Evolutionary conservation across 2,329 filamentous ascomycete genomes (phyloP).

Genomic region (Neofusicoccum kwambonambiense): DNA sequence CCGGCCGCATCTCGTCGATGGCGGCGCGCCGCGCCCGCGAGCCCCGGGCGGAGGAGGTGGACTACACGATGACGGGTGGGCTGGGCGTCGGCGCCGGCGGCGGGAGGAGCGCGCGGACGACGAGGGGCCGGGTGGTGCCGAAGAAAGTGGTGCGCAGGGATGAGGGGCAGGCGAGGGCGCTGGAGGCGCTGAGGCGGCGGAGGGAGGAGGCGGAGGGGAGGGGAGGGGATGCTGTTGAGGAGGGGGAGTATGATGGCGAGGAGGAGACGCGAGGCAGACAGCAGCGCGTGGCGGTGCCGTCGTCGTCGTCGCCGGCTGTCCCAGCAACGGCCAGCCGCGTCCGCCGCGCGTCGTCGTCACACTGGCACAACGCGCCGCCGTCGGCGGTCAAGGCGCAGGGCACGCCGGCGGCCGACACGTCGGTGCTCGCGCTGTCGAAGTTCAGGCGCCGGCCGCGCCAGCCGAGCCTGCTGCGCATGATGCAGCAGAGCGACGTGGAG

Average conservation of each 20-base stretch:
- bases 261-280: background rate
- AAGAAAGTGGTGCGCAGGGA: slow-evolving; percentile 26
- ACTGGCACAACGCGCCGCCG: background rate
- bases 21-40: slow-evolving; percentile 21
- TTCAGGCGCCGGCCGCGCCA: slow-evolving; percentile 51
- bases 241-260: background rate
- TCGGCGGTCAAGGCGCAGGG: slow-evolving; percentile 40
- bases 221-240: background rate
- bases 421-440: slow-evolving; percentile 50
- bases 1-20: slow-evolving; percentile 25
- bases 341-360: background rate
- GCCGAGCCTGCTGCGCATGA: slow-evolving; percentile 50
- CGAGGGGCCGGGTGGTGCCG: slow-evolving; percentile 13
- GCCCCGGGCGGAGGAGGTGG: slow-evolving; percentile 23
- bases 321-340: background rate
- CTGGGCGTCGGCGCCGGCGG: slow-evolving; percentile 26
- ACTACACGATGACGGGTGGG: slow-evolving; percentile 38
- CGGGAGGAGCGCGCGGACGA: background rate
- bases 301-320: background rate
- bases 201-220: slow-evolving; percentile 28
- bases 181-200: slow-evolving; percentile 33
- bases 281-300: slow-evolving; percentile 5
- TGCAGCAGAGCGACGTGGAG: slow-evolving; percentile 45
- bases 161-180: slow-evolving; percentile 28
- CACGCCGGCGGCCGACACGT: slow-evolving; percentile 44